These are phyloP conservation scores for Colletotrichum costaricense DNA, from an alignment of 2,329 filamentous ascomycete species.

Conservation along the genomic window DNA sequence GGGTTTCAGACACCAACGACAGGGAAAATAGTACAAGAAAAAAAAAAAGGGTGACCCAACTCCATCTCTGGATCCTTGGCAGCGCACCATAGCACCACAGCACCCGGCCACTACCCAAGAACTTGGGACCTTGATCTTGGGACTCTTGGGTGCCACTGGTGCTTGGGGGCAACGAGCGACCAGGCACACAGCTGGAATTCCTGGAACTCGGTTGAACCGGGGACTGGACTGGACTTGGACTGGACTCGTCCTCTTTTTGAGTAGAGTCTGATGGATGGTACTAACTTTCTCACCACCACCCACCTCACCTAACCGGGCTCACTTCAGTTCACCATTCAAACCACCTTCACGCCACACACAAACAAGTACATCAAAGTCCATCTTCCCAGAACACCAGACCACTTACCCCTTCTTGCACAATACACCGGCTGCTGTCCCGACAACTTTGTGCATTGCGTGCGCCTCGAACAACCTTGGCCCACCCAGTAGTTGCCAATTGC, in stretches of 20 bases:
- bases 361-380: not conserved
- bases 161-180: not conserved
- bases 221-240: slow-evolving; percentile 8
- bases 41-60: slow-evolving; percentile 16
- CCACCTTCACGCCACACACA: not conserved
- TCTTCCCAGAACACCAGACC: not conserved
- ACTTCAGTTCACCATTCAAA: not conserved
- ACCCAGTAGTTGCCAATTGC: not conserved
- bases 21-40: slow-evolving; percentile 19
- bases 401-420: not conserved
- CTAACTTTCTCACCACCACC: slow-evolving; percentile 29
- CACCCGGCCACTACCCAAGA: slow-evolving; percentile 28
- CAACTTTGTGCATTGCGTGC: not conserved
- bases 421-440: not conserved
- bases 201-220: slow-evolving; percentile 3
- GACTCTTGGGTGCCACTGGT: not conserved
- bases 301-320: not conserved
- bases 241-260: slow-evolving; percentile 19
- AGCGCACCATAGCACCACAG: not conserved
- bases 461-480: slow-evolving; percentile 16
- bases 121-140: slow-evolving; percentile 14
- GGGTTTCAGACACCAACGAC: slow-evolving; percentile 33
- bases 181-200: slow-evolving; percentile 5
- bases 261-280: slow-evolving; percentile 27
- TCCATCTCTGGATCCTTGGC: slow-evolving; percentile 35